These are phyloP conservation scores for Capsicum chinense DNA, from an alignment of 257 asterid genomes.

Conservation along the genomic window DNA sequence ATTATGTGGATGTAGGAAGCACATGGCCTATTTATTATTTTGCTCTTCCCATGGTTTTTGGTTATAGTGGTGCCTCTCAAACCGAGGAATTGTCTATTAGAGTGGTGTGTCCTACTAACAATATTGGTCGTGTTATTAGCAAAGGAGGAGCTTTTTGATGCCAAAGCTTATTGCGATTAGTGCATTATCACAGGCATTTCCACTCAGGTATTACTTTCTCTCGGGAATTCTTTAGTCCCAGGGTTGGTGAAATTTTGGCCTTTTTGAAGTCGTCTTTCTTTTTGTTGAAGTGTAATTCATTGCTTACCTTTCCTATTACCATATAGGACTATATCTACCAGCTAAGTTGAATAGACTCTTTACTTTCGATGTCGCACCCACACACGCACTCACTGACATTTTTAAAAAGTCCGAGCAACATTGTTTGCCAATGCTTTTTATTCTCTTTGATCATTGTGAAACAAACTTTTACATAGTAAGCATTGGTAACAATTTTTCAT, in stretches of 20 bases:
- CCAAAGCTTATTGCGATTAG: no score
- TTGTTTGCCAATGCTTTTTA: not conserved
- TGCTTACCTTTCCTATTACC: not conserved
- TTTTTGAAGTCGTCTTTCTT: conserved; percentile 32
- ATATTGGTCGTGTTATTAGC: no score
- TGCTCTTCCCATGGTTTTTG: conserved; percentile 76
- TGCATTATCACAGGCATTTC: conserved; percentile 39
- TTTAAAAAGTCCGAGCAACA: no score
- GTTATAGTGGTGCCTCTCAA: conserved; percentile 60
- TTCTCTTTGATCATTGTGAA: not conserved
- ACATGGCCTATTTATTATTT: conserved; percentile 83
- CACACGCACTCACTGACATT: no score
- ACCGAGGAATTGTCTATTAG: conserved; percentile 71
- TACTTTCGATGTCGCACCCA: no score
- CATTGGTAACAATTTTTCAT: not conserved
- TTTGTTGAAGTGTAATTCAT: not conserved
- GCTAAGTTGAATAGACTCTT: no score
- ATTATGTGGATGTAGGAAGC: conserved; percentile 69
- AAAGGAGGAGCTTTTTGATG: no score
- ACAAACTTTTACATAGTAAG: not conserved
- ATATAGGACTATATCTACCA: not conserved
- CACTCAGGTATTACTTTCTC: conserved; percentile 60
- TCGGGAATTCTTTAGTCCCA: not conserved
- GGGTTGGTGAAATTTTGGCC: not conserved
- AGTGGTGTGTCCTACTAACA: conserved; percentile 62